A percentile compares a stretch with the other conserved stretches of the same genome.
phyloP scores from a whole-genome alignment of 306 rosid genomes.

The Oemleria cerasiformis region DNA sequence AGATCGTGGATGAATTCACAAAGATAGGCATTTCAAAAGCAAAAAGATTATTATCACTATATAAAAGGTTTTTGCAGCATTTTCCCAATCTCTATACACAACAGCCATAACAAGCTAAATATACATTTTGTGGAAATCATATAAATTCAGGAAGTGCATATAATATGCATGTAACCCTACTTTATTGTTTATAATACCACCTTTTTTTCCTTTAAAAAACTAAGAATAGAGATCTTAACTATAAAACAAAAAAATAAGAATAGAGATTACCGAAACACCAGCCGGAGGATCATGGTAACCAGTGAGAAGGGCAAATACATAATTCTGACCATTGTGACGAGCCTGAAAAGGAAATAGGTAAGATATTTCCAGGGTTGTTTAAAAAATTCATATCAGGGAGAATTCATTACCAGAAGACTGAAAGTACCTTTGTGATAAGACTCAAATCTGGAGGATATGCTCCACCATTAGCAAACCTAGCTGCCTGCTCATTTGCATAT shows the following conservation, averaged over 20 bases:
- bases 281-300: slow-evolving; percentile 98
- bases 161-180: too few relatives aligned
- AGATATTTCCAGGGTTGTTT: slow-evolving; percentile 6
- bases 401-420: slow-evolving; percentile 21
- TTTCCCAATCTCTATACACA: background rate
- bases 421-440: slow-evolving; percentile 87
- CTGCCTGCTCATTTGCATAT: slow-evolving; percentile 88
- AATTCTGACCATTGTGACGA: slow-evolving; percentile 96
- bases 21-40: background rate
- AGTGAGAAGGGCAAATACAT: slow-evolving; percentile 82
- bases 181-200: background rate
- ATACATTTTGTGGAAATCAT: background rate
- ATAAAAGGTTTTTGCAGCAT: background rate
- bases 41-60: background rate
- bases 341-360: slow-evolving; percentile 55
- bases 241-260: background rate
- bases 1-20: background rate
- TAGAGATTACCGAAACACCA: slow-evolving; percentile 66
- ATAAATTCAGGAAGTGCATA: background rate
- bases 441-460: slow-evolving; percentile 98
- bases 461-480: slow-evolving; percentile 99
- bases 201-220: background rate
- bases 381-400: background rate
- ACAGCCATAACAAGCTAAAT: background rate
- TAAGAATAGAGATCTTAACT: too few relatives aligned